phyloP scores from a whole-genome alignment of 495 filamentous ascomycete species.

The Hypoxylon intermedium region DNA sequence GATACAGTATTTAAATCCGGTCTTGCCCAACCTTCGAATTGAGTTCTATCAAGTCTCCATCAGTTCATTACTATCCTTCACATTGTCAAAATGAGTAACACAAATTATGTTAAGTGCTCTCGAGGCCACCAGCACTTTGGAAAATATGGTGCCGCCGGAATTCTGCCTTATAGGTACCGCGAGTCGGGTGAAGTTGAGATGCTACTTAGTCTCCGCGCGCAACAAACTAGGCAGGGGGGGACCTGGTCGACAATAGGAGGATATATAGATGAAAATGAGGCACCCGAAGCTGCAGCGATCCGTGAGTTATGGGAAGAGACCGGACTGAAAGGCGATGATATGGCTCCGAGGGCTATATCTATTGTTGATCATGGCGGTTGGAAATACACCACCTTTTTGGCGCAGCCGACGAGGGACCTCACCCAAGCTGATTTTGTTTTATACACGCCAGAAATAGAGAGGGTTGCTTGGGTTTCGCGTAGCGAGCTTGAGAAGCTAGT shows the following conservation, averaged over 20 bases:
- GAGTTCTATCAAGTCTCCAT: too few species aligned
- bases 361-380: slow-evolving; percentile 4
- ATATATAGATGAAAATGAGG: not conserved
- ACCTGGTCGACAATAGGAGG: slow-evolving; percentile 17
- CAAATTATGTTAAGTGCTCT: not conserved
- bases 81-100: not conserved
- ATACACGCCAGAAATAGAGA: not conserved
- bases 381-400: slow-evolving; percentile 6
- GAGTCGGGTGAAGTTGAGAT: slow-evolving; percentile 16
- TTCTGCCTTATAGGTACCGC: slow-evolving; percentile 7
- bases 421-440: not conserved
- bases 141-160: slow-evolving; percentile 1
- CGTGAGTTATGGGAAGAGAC: slow-evolving; percentile 6
- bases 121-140: slow-evolving; percentile 7
- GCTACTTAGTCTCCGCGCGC: not conserved
- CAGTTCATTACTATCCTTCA: too few species aligned
- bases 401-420: not conserved
- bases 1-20: too few species aligned
- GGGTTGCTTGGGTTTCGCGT: slow-evolving; percentile 8
- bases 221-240: not conserved
- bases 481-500: not conserved
- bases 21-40: too few species aligned
- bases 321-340: not conserved
- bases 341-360: not conserved
- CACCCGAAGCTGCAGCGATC: not conserved